phyloP scores from a whole-genome alignment of 2,329 filamentous ascomycete genomes.

The Fusarium acutatum region DNA sequence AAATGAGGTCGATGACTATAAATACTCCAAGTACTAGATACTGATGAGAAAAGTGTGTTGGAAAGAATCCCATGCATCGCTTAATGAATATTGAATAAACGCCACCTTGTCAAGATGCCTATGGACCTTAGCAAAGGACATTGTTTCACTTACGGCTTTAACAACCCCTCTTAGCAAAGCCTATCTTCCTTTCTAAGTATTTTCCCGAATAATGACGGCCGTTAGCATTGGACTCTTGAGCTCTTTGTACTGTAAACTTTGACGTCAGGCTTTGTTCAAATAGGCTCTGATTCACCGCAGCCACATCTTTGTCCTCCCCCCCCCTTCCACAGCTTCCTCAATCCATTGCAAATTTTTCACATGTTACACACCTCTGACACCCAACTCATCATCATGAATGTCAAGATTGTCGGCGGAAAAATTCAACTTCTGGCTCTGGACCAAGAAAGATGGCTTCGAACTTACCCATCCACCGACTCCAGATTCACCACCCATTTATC shows the following conservation, averaged over 20 bases:
- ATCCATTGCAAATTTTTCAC: fast-evolving
- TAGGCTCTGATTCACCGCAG: not conserved
- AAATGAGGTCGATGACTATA: fast-evolving
- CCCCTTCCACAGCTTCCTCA: not conserved
- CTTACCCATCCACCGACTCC: fast-evolving
- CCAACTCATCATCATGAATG: not conserved
- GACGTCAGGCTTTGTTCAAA: not conserved
- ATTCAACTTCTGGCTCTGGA: not conserved
- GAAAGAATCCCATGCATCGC: fast-evolving
- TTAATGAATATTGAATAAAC: not conserved
- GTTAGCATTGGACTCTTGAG: fast-evolving
- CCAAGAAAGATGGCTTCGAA: not conserved
- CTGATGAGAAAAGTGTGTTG: fast-evolving
- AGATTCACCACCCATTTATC: not conserved
- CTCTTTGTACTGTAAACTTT: not conserved
- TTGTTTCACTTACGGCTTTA: not conserved
- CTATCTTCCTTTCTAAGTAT: fast-evolving
- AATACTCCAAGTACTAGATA: fast-evolving
- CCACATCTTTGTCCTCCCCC: not conserved
- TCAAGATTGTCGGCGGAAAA: not conserved
- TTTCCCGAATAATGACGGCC: fast-evolving
- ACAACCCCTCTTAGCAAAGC: too few relatives aligned
- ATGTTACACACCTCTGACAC: fast-evolving
- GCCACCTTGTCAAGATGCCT: fast-evolving
- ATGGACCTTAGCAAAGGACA: fast-evolving